Conservation (phyloP, 148 eudicot genomes). For the Fagopyrum tataricum region DNA sequence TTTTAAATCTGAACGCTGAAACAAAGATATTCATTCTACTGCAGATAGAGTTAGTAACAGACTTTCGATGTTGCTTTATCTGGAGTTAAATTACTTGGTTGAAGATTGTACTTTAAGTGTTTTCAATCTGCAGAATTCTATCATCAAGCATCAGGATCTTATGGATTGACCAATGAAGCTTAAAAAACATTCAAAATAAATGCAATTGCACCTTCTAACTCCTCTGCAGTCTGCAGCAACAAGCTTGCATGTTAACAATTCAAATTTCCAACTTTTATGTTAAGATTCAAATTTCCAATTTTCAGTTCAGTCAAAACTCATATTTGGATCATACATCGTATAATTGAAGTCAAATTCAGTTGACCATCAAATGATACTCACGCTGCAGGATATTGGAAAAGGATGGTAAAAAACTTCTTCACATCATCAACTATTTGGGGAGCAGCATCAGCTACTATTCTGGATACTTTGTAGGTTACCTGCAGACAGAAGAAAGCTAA, state of each 20-base stretch:
- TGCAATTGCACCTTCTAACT: too few species aligned
- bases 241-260: too few species aligned
- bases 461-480: slow-evolving; percentile 63
- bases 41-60: background rate
- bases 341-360: background rate
- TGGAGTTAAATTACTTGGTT: background rate
- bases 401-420: slow-evolving; percentile 57
- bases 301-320: background rate
- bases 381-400: slow-evolving; percentile 77
- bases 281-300: background rate
- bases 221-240: too few species aligned
- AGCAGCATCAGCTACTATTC: slow-evolving; percentile 79
- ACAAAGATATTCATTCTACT: too few species aligned
- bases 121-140: background rate
- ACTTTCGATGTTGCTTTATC: background rate
- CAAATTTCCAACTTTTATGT: background rate
- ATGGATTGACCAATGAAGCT: background rate
- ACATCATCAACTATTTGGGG: slow-evolving; percentile 49
- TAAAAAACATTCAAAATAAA: background rate
- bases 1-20: too few species aligned
- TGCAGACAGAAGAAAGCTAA: slow-evolving; percentile 18
- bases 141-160: background rate
- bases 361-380: slow-evolving; percentile 24
- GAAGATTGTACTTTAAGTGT: background rate
- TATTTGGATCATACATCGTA: background rate